Conservation (phyloP, 2,329 filamentous ascomycete species). For the Penicillium thymicola region DNA sequence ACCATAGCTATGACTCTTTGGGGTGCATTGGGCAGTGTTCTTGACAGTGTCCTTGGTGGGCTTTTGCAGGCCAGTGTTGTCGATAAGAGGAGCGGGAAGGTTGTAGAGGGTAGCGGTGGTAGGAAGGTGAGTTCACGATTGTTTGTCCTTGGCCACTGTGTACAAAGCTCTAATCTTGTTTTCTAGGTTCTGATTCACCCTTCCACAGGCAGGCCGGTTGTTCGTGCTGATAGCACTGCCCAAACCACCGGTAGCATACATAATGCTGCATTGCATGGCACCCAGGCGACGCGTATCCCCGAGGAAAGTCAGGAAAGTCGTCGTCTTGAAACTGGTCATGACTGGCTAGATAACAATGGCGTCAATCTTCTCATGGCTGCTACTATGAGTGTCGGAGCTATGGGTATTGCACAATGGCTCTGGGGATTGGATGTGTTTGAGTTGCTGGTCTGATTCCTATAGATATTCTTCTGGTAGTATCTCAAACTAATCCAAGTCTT, state of each 20-base stretch:
- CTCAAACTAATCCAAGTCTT: neutral
- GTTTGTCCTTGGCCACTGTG: neutral
- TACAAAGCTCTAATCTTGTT: neutral
- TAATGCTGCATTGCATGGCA: constrained; percentile 26
- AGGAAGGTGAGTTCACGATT: constrained; percentile 46
- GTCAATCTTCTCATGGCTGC: constrained; percentile 92
- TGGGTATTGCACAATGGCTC: constrained; percentile 51
- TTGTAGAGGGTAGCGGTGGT: constrained; percentile 83
- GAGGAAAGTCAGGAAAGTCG: constrained; percentile 55
- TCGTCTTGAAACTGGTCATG: constrained; percentile 62
- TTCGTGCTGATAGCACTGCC: constrained; percentile 7
- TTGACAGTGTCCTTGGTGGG: constrained; percentile 86
- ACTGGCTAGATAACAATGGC: constrained; percentile 89
- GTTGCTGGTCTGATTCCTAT: constrained; percentile 8
- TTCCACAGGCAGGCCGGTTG: constrained; percentile 22
- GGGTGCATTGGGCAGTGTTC: constrained; percentile 73
- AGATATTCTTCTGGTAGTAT: neutral
- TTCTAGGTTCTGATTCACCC: constrained; percentile 38
- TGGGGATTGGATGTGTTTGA: constrained; percentile 30
- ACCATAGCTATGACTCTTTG: constrained; percentile 61
- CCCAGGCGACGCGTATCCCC: constrained; percentile 14
- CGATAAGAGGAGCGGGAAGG: constrained; percentile 77
- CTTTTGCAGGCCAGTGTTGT: constrained; percentile 81
- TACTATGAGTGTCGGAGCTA: constrained; percentile 73
- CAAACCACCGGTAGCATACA: constrained; percentile 25